Percentiles rank a stretch among this genome's conserved stretches.
Conservation (phyloP, 768 basidiomycete genomes). For the Amanita molliuscula region DNA sequence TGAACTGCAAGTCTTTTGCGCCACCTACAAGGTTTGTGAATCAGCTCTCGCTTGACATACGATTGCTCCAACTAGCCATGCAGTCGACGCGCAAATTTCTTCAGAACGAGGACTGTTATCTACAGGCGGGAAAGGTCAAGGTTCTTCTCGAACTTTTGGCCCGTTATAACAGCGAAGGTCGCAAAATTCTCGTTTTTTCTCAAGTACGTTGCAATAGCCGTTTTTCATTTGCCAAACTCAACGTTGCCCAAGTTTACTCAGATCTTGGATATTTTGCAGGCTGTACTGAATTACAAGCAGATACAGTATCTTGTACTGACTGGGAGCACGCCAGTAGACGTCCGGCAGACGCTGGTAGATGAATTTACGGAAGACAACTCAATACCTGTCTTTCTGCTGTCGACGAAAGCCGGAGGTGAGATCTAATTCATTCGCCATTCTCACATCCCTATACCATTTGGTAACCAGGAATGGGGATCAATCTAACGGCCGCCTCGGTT, state of each 20-base stretch:
- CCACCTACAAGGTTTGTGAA: conserved; percentile 67
- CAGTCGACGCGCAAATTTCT: conserved; percentile 69
- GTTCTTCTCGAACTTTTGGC: conserved; percentile 63
- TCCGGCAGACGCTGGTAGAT: conserved; percentile 88
- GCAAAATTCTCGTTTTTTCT: conserved; percentile 89
- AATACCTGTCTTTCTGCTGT: conserved; percentile 84
- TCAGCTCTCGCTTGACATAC: not conserved
- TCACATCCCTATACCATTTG: conserved; percentile 4
- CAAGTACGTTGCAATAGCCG: conserved; percentile 45
- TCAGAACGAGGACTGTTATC: conserved; percentile 63
- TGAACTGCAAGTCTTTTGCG: conserved; percentile 82
- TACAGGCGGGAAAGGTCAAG: conserved; percentile 82
- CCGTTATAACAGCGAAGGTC: conserved; percentile 52
- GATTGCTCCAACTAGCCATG: not conserved
- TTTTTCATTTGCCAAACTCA: not conserved
- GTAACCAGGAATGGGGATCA: conserved; percentile 76
- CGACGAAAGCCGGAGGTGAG: conserved; percentile 79
- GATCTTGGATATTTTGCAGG: conserved; percentile 87
- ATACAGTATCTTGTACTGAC: conserved; percentile 80
- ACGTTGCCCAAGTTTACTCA: conserved; percentile 75
- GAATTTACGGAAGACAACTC: conserved; percentile 86
- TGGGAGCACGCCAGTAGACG: conserved; percentile 88
- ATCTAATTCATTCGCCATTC: not conserved
- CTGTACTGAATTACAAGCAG: conserved; percentile 59
- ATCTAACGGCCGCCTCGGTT: conserved; percentile 89